Evolutionary conservation across 2,329 filamentous ascomycete genomes (phyloP).

Genomic region (Rugonectria rugulosa): DNA sequence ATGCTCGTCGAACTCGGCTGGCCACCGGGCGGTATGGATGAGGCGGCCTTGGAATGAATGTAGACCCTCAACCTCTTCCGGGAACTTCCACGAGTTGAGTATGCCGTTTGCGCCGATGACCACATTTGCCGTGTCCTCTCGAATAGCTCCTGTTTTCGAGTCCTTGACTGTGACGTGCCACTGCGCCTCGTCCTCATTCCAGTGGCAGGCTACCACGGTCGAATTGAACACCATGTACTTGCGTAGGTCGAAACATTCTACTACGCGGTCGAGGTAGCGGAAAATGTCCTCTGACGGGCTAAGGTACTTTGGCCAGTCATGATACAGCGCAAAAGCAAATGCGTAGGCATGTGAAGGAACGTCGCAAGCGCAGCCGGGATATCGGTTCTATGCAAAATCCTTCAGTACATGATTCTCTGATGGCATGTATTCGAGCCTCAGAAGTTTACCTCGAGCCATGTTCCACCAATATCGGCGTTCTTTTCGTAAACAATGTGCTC

Average conservation of each 20-base stretch:
- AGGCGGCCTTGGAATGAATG: neutral
- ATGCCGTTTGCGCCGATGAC: neutral
- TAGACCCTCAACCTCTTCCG: neutral
- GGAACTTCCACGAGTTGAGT: neutral
- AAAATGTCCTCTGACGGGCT: neutral
- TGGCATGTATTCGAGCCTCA: too few species aligned
- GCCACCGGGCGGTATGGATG: conserved; percentile 5
- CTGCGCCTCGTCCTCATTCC: neutral
- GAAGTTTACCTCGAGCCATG: too few species aligned
- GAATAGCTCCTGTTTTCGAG: too few species aligned
- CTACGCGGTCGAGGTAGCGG: neutral
- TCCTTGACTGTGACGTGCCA: conserved; percentile 4
- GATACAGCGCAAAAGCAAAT: conserved; percentile 3
- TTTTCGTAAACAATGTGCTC: conserved; percentile 71
- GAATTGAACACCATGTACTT: conserved; percentile 9
- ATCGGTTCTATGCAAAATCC: conserved; percentile 3
- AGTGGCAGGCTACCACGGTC: neutral
- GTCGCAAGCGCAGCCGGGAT: conserved; percentile 1
- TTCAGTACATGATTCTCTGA: too few species aligned
- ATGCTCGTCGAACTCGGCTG: neutral
- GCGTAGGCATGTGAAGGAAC: neutral
- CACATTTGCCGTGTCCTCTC: too few species aligned
- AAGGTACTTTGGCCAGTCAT: conserved; percentile 5
- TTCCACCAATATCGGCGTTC: conserved; percentile 61
- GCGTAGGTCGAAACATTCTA: neutral